A percentile compares a stretch with the other conserved stretches of the same genome.
Conservation (phyloP, 163 green algal genomes). For the Trebouxia gelatinosa region DNA sequence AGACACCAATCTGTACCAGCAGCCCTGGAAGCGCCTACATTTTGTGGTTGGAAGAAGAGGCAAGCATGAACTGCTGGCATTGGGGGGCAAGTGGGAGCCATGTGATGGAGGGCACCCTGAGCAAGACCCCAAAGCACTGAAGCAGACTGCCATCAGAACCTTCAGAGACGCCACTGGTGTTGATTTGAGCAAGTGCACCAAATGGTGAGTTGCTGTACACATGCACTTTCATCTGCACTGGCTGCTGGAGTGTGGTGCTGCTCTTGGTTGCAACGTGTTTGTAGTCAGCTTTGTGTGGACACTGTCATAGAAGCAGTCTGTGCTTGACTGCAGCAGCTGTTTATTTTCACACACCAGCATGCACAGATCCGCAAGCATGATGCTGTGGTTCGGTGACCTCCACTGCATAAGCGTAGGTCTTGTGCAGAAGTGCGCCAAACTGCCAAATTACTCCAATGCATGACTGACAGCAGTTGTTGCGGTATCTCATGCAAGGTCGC, state of each 20-base stretch:
- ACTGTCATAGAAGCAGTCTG: too few species aligned
- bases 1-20: conserved; percentile 40
- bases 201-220: conserved; percentile 35
- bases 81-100: conserved; percentile 58
- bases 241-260: too few species aligned
- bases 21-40: conserved; percentile 46
- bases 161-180: conserved; percentile 50
- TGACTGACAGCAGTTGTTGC: too few species aligned
- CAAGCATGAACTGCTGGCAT: conserved; percentile 41
- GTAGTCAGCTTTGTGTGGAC: too few species aligned
- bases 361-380: too few species aligned
- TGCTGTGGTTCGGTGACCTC: too few species aligned
- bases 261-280: too few species aligned
- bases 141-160: conserved; percentile 52
- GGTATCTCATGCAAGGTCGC: too few species aligned
- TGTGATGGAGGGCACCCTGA: conserved; percentile 53
- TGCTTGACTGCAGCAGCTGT: background rate
- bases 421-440: too few species aligned
- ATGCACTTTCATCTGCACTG: background rate
- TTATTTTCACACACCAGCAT: background rate
- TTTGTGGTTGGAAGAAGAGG: conserved; percentile 49
- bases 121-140: conserved; percentile 39
- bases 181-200: conserved; percentile 46
- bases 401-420: too few species aligned
- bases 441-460: too few species aligned